Base-by-base conservation (phyloP, 1,284 basidiomycete genomes). In the Tremellales sp. region DNA sequence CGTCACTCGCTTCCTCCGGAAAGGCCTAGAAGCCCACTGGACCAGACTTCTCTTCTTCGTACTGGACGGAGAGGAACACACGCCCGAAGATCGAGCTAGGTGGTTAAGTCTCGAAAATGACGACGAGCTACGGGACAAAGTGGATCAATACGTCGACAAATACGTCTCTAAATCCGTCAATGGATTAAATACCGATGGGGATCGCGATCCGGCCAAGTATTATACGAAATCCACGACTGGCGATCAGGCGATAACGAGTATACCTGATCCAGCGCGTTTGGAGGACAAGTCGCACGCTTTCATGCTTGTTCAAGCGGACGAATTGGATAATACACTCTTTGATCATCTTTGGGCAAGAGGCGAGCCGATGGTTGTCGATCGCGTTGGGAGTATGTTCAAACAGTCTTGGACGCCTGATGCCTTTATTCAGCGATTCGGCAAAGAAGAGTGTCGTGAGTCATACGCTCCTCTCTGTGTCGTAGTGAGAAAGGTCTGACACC, bases 401-500 rank as follows among this genome's bases (percentile, higher is more conserved):
- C 69, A 84, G 50, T 62, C 78, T 45, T 97, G 92, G 92, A 84
- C 80, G 1, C 91, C 93, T 0, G 80, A 85, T 43, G 85, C 84
- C 61, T 91, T 97, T 66, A 80, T 82, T 27, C 74, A 81, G 52
- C 80, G 82, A 51, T 87, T 86, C 68, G 84, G 81, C 5, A 69
- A 75, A 22, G 83, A 87, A 56, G 72, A 63, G 41, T 93, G 86
- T 65, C 75, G 67, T 69, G 45, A 65, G 70, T 67, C 22, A 42
- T 49, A 48, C 49, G 52, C 33, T 29, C 29, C 15, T 2, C 40
- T 27, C 15, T 19, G 22, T 15, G 40, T 22, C 26, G 24, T 4
- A 24, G 31, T 12, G 43, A 19, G 4, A 19, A 6, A 12, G 37
- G 19, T 31, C 48, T 52, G 37, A 37, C n/a, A 3, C 13, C 2